Evolutionary conservation across 2,329 filamentous ascomycete species (phyloP).

Genomic region (Cercospora sojina): DNA sequence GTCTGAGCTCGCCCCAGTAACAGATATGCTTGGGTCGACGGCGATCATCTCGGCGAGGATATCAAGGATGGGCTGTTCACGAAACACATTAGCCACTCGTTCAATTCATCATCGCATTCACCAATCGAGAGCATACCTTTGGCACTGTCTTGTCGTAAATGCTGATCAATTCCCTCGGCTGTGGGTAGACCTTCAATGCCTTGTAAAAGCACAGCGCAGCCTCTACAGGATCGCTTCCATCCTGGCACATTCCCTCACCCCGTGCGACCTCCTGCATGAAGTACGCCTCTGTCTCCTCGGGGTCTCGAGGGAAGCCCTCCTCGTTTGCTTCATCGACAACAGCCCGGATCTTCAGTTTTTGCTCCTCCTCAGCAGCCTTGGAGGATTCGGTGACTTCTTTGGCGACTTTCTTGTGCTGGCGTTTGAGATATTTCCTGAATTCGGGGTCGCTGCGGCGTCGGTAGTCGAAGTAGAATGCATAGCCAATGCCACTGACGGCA

Average conservation of each 20-base stretch:
- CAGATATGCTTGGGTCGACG: constrained; percentile 66
- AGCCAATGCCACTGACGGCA: constrained; percentile 60
- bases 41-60: constrained; percentile 98
- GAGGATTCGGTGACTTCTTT: constrained; percentile 71
- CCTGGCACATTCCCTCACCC: constrained; percentile 78
- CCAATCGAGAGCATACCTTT: constrained; percentile 62
- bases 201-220: constrained; percentile 96
- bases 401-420: constrained; percentile 71
- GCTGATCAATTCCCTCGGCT: constrained; percentile 84
- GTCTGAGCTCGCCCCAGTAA: constrained; percentile 32
- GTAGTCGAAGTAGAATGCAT: constrained; percentile 67
- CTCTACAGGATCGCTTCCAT: constrained; percentile 77
- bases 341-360: constrained; percentile 71
- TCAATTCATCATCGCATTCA: neutral
- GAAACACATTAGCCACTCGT: constrained; percentile 22
- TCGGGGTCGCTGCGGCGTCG: constrained; percentile 62
- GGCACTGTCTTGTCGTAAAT: constrained; percentile 99
- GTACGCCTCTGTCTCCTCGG: constrained; percentile 91
- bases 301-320: constrained; percentile 84
- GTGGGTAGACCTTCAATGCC: constrained; percentile 96
- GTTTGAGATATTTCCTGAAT: constrained; percentile 64
- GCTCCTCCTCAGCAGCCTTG: constrained; percentile 62
- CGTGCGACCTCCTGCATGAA: constrained; percentile 94
- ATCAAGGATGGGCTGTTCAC: constrained; percentile 76
- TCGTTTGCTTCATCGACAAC: constrained; percentile 79